Conservation (phyloP, 768 basidiomycete species). For the Pisolithus orientalis region DNA sequence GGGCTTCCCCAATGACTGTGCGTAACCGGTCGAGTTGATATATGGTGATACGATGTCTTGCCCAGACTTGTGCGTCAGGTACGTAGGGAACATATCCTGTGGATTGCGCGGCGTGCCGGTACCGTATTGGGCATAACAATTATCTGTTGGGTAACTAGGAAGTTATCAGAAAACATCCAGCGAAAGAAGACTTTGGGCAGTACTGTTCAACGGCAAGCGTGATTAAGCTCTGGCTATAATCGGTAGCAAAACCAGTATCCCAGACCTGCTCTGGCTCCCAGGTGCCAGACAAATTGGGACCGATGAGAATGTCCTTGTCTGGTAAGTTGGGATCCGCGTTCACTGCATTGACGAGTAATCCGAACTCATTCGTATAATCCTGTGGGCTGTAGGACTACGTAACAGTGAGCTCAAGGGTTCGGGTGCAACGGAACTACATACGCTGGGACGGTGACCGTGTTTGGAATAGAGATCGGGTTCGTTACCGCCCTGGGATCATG, state of each 20-base stretch:
- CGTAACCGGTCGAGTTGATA: constrained; percentile 37
- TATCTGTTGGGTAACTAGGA: constrained; percentile 52
- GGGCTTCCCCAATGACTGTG: constrained; percentile 34
- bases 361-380: constrained; percentile 51
- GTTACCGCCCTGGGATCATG: constrained; percentile 52
- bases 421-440: not conserved
- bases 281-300: constrained; percentile 53
- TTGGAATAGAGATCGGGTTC: constrained; percentile 71
- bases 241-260: constrained; percentile 44
- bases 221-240: constrained; percentile 36
- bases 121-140: constrained; percentile 49
- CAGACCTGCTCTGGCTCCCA: constrained; percentile 51
- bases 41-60: constrained; percentile 45
- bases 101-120: constrained; percentile 35
- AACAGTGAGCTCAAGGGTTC: not conserved
- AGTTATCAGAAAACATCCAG: constrained; percentile 8
- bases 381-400: constrained; percentile 23
- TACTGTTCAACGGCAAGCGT: constrained; percentile 54
- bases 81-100: constrained; percentile 40
- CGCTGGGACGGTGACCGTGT: constrained; percentile 29
- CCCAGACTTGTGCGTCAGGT: constrained; percentile 51
- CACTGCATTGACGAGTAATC: constrained; percentile 39
- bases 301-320: constrained; percentile 47
- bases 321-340: constrained; percentile 31
- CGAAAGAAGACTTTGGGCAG: not conserved